phyloP scores from a whole-genome alignment of 75 land plant genomes.

The Picea glauca region DNA sequence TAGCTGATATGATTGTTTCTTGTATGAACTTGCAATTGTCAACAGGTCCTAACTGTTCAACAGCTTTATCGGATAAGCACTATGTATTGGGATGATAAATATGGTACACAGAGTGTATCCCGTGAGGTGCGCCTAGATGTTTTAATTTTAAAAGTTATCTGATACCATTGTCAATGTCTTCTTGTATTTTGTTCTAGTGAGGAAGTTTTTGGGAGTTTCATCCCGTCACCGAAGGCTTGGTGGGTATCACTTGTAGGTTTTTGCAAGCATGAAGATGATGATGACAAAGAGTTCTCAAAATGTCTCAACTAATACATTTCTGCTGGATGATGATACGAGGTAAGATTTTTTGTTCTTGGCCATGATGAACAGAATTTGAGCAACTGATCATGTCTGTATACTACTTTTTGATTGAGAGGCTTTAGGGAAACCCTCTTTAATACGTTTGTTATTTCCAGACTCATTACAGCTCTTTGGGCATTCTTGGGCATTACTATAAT shows the following conservation, averaged over 20 bases:
- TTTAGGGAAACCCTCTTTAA: not conserved
- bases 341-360: slow-evolving; percentile 13
- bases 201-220: not conserved
- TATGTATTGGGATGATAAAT: slow-evolving; percentile 95
- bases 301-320: slow-evolving; percentile 74
- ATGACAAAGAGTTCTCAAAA: slow-evolving; percentile 68
- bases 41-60: slow-evolving; percentile 76
- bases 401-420: not conserved
- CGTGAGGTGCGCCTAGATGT: slow-evolving; percentile 56
- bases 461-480: not conserved
- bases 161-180: too few species aligned
- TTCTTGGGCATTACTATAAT: not conserved
- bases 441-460: not conserved
- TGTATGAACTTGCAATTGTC: not conserved
- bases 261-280: slow-evolving; percentile 85
- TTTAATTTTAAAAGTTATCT: not conserved
- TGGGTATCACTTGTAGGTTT: slow-evolving; percentile 52
- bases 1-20: not conserved
- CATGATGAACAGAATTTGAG: not conserved
- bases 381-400: not conserved
- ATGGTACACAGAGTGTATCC: slow-evolving; percentile 91
- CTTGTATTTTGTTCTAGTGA: slow-evolving; percentile 7
- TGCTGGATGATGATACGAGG: slow-evolving; percentile 98
- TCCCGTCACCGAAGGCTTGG: not conserved
- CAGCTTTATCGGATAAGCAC: slow-evolving; percentile 97